Percentiles rank a stretch among this genome's conserved stretches.
Evolutionary conservation across 805 yeast species (phyloP).

Genomic region (Schwanniomyces yamadae): DNA sequence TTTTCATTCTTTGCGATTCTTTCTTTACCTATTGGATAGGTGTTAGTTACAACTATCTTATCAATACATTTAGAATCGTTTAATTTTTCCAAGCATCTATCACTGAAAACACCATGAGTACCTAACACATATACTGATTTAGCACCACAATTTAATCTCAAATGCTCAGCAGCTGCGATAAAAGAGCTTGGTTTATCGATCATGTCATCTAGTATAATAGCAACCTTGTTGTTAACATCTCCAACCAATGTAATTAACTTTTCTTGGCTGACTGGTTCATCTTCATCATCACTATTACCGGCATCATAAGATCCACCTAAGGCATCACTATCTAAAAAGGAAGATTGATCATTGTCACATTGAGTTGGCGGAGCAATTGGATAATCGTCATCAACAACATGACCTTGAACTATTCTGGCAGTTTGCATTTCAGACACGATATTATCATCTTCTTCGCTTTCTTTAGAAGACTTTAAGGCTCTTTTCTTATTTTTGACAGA

Average conservation of each 20-base stretch:
- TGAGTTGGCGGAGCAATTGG: conserved; percentile 20
- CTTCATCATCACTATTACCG: conserved; percentile 77
- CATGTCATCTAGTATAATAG: conserved; percentile 95
- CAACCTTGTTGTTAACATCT: conserved; percentile 87
- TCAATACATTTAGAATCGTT: conserved; percentile 81
- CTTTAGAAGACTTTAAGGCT: conserved; percentile 38
- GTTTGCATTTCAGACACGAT: conserved; percentile 84
- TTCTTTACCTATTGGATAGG: conserved; percentile 81
- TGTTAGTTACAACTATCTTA: conserved; percentile 91
- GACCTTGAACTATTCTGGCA: conserved; percentile 95
- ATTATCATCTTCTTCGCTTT: conserved; percentile 65
- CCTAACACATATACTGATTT: conserved; percentile 85
- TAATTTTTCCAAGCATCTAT: conserved; percentile 77
- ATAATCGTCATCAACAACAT: conserved; percentile 88
- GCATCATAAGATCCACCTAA: conserved; percentile 82
- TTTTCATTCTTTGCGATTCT: conserved; percentile 59
- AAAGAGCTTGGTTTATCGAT: conserved; percentile 92
- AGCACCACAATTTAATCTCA: conserved; percentile 95
- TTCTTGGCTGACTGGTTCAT: conserved; percentile 69
- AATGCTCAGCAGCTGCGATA: conserved; percentile 97
- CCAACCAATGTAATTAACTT: conserved; percentile 95
- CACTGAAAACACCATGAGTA: conserved; percentile 93
- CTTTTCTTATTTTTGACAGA: conserved; percentile 40
- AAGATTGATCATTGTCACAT: conserved; percentile 9
- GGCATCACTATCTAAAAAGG: conserved; percentile 47